Conservation (phyloP, 768 basidiomycete species). For the Russula dissimulans region DNA sequence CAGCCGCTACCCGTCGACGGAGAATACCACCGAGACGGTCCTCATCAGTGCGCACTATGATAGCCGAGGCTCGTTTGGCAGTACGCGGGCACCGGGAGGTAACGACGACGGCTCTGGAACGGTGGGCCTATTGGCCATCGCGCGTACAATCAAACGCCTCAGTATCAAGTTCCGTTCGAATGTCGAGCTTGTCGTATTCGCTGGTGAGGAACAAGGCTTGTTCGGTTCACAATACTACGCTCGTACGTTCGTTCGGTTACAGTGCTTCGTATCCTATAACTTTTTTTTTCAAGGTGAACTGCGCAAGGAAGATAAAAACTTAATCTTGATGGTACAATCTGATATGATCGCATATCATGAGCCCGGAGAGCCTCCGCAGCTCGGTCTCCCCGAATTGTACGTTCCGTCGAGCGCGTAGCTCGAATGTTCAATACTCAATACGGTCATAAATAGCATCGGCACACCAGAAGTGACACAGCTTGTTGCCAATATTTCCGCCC, state of each 20-base stretch:
- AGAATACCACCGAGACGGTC: slow-evolving; percentile 52
- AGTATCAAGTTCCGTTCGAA: slow-evolving; percentile 63
- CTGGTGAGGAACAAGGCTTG: slow-evolving; percentile 89
- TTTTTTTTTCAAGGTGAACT: slow-evolving; percentile 40
- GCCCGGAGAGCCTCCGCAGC: slow-evolving; percentile 69
- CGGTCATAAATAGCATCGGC: slow-evolving; percentile 48
- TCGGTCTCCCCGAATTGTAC: slow-evolving; percentile 68
- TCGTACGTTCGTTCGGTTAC: slow-evolving; percentile 37
- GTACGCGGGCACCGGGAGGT: slow-evolving; percentile 52
- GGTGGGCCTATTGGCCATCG: slow-evolving; percentile 70
- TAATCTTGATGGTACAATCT: slow-evolving; percentile 81
- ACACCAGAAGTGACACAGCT: slow-evolving; percentile 68
- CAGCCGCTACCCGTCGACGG: slow-evolving; percentile 51
- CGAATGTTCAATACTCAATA: not conserved
- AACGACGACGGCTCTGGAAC: slow-evolving; percentile 61
- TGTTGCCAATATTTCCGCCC: slow-evolving; percentile 59
- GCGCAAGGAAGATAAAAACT: slow-evolving; percentile 46
- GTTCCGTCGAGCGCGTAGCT: slow-evolving; percentile 20
- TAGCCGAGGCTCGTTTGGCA: slow-evolving; percentile 83
- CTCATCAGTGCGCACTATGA: slow-evolving; percentile 86
- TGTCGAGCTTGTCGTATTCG: slow-evolving; percentile 76
- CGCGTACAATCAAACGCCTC: slow-evolving; percentile 58
- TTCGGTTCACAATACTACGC: slow-evolving; percentile 74
- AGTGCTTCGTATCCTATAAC: not conserved
- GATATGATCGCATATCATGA: slow-evolving; percentile 88